Evolutionary conservation across 1,284 basidiomycete species (phyloP).

Genomic region (Pseudomicrostroma phylloplanum): DNA sequence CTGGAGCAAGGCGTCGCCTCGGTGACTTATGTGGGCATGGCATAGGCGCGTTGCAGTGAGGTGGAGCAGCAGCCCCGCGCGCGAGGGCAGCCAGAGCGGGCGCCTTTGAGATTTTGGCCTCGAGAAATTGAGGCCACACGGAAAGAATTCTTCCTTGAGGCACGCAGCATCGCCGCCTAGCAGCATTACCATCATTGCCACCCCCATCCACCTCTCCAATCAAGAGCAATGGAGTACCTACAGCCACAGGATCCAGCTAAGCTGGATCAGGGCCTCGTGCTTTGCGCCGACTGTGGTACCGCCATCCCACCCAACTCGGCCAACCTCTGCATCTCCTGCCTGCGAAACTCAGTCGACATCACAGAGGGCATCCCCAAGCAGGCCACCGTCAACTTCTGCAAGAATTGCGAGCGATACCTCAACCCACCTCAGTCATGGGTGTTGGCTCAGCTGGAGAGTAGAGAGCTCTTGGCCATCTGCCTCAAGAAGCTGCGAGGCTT

Average conservation of each 20-base stretch:
- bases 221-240: constrained; percentile 34
- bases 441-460: constrained; percentile 77
- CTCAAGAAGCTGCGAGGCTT: constrained; percentile 90
- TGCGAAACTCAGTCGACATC: constrained; percentile 88
- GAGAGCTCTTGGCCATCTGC: constrained; percentile 70
- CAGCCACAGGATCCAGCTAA: constrained; percentile 20
- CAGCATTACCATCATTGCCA: neutral
- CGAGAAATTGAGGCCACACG: no score
- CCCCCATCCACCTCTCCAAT: neutral
- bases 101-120: no score
- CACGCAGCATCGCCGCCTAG: no score
- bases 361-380: constrained; percentile 98
- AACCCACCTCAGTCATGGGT: constrained; percentile 85
- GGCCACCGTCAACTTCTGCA: constrained; percentile 85
- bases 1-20: no score
- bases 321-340: constrained; percentile 86
- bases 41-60: no score
- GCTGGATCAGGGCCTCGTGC: constrained; percentile 44
- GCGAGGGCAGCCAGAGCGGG: no score
- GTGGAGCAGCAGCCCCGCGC: no score
- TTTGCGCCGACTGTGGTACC: constrained; percentile 61
- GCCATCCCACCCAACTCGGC: constrained; percentile 92
- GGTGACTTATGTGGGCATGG: no score
- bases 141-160: no score
- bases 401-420: constrained; percentile 92